Percentiles rank a stretch among this genome's conserved stretches.
These are phyloP conservation scores for Trichoderma lentiforme DNA, from an alignment of 2,329 filamentous ascomycete species.

Conservation along the genomic window DNA sequence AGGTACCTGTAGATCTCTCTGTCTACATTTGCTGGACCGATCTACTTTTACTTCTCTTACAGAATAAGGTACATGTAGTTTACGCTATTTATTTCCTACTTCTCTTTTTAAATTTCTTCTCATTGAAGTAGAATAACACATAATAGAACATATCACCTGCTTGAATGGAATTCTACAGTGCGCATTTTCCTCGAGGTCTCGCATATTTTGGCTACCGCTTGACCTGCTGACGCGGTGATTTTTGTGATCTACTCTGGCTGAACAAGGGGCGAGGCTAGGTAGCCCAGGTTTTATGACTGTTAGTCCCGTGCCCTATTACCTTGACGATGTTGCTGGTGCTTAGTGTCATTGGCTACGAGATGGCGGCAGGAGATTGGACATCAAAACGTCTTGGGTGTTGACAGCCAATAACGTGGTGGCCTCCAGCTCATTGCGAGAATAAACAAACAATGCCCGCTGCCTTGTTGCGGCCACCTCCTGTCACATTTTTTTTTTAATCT, in stretches of 20 bases:
- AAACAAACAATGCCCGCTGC: not conserved
- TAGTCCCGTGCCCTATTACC: not conserved
- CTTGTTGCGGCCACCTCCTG: not conserved
- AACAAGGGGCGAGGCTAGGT: not conserved
- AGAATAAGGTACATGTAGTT: not conserved
- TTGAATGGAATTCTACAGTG: not conserved
- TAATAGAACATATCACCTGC: not conserved
- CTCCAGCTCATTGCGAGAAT: not conserved
- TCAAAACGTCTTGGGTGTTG: not conserved
- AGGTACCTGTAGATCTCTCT: not conserved
- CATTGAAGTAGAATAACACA: not conserved
- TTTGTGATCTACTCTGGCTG: not conserved
- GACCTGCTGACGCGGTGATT: not conserved
- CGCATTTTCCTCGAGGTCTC: not conserved
- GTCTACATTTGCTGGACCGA: not conserved
- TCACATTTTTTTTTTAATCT: not conserved
- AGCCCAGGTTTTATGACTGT: not conserved
- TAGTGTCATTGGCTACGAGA: not conserved
- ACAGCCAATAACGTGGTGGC: not conserved
- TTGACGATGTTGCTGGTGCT: not conserved
- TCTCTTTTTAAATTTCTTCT: not conserved
- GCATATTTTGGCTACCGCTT: not conserved
- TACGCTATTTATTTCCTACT: not conserved
- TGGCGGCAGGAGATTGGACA: not conserved
- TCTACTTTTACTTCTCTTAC: not conserved